Evolutionary conservation across 2,329 filamentous ascomycete species (phyloP), one percentile per base, ranked within the genome.

Genomic region (Periconia digitata): DNA sequence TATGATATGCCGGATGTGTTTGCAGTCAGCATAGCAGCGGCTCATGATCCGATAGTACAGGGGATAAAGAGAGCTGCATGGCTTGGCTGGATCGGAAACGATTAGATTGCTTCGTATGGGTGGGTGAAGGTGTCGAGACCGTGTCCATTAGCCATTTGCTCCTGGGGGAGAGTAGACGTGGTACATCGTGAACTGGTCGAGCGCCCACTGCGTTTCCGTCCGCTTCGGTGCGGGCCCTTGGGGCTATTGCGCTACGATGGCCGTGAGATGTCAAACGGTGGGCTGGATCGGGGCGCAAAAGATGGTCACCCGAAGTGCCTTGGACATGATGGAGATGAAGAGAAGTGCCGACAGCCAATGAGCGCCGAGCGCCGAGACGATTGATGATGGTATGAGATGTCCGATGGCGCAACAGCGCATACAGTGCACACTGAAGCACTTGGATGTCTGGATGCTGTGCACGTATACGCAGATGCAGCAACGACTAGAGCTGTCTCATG

Each of bases 1-100:
- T 55, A 68, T 58, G 59, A 59, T 66, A 60, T 60, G 62, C 17
- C 3, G 35, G 48, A 47, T 56, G 55, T 56, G 59, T 54, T 59
- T 55, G 59, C 44, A 52, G 56, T 58, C 60, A 55, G 49, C 40
- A 52, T 60, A 56, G 58, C 55, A 53, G 54, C 61, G 62, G 61
- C 58, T 62, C 50, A 56, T 27, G 53, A 56, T 46, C 57, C 56
- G 55, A 57, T 46, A 15, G 27, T 12, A 12, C 27, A 32, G 27
- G 27, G 27, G 27, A 32, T 32, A 5, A 32, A 32, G 27, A 32
- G 27, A 32, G 3, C 12, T 32, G 27, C 27, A 32, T 10, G 27
- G 27, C 27, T 12, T 32, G 27, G 27, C 27, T 32, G 27, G 27
- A 32, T 32, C 27, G 4, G 27, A 5, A 15, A n/a, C 10, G 27